Evolutionary conservation across 2,329 filamentous ascomycete genomes (phyloP), one percentile per base, ranked within the genome.

Genomic region (Aspergillus fructus): DNA sequence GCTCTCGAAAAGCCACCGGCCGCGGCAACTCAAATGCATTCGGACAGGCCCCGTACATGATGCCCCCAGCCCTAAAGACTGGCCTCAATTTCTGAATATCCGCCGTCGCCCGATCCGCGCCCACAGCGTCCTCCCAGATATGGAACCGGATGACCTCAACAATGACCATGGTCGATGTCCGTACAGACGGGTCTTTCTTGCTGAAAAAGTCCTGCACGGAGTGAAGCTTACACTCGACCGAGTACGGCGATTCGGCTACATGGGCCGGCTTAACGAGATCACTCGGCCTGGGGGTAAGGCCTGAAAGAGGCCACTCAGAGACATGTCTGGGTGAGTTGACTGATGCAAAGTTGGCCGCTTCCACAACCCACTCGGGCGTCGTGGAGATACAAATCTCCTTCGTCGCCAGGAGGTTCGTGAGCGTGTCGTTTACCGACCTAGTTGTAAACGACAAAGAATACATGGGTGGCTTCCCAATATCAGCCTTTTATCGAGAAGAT

Each of bases 81-180:
- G 93, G 91, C 57, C 83, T 83, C 58, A 96, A 74, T n/a, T 94
- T 80, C 76, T 87, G 81, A 5, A 89, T 85, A 71, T 93, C 89
- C 57, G 62, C 86, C 90, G 64, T 51, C 15, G 49, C 49, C 7
- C 49, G 30, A 15, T 51, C 79, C 82, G 6, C 91, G 87, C 68
- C 88, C 85, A 67, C 94, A 89, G 91, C 90, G 73, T 96, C 92
- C 71, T 94, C 89, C 55, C 91, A 79, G 1, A 87, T 90, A 90
- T 92, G 96, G 69, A 96, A 96, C 34, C 87, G 81, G 24, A 88
- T 86, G 0, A 91, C 93, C 76, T 96, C 91, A 13, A 96, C 79
- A 40, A 96, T 80, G 1, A 84, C 88, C 58, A 94, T 81, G 81
- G 71, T 86, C 89, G 71, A 51, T 15, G 49, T 51, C 21, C 39